Conservation (phyloP, 495 filamentous ascomycete genomes). For the Aspergillus wentii region DNA sequence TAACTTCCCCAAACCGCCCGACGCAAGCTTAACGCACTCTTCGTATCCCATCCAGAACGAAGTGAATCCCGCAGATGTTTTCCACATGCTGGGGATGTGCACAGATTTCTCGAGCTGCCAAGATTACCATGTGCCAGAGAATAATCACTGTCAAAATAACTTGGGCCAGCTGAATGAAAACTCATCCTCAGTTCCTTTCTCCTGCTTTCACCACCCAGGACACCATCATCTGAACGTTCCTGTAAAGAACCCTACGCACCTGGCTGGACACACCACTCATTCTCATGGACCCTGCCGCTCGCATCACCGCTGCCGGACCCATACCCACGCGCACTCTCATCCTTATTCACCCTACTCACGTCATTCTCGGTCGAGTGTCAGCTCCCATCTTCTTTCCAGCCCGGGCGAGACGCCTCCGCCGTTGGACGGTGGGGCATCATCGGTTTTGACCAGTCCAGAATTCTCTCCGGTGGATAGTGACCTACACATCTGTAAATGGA, state of each 20-base stretch:
- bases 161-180: slow-evolving; percentile 12
- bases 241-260: slow-evolving; percentile 2
- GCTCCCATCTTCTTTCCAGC: slow-evolving; percentile 36
- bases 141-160: slow-evolving; percentile 10
- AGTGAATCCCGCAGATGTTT: slow-evolving; percentile 36
- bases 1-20: slow-evolving; percentile 27
- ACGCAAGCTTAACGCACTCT: slow-evolving; percentile 18
- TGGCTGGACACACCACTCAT: slow-evolving; percentile 12
- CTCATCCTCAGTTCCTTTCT: slow-evolving; percentile 13
- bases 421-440: slow-evolving; percentile 33
- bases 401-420: slow-evolving; percentile 41
- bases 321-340: slow-evolving; percentile 30
- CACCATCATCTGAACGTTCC: neutral
- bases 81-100: slow-evolving; percentile 39
- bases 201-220: slow-evolving; percentile 22
- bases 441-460: slow-evolving; percentile 37
- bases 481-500: slow-evolving; percentile 36
- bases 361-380: slow-evolving; percentile 38
- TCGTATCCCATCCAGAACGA: slow-evolving; percentile 22
- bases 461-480: slow-evolving; percentile 30
- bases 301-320: slow-evolving; percentile 33
- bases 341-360: slow-evolving; percentile 39
- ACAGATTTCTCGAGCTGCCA: slow-evolving; percentile 28
- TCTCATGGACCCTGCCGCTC: slow-evolving; percentile 33
- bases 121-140: slow-evolving; percentile 21